Evolutionary conservation across 345 rosid species (phyloP).

Genomic region (Arabidopsis suecica): DNA sequence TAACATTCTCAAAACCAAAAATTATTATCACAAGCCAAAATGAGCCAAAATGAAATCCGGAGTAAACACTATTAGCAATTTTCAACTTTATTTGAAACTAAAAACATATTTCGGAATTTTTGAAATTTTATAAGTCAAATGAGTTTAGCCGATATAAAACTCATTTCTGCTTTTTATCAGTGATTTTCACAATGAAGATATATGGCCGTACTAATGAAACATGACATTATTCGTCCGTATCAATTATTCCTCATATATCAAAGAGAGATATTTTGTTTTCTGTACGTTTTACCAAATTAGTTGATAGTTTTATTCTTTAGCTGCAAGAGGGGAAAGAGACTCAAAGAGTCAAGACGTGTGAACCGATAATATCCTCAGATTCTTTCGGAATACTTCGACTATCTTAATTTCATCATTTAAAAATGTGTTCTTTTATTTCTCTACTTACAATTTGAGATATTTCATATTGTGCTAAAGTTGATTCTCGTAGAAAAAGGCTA

Average conservation of each 20-base stretch:
- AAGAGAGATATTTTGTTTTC: slow-evolving; percentile 7
- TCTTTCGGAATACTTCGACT: slow-evolving; percentile 16
- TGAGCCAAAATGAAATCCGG: background rate
- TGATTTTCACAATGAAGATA: background rate
- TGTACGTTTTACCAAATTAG: slow-evolving; percentile 13
- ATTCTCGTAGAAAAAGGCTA: slow-evolving; percentile 9
- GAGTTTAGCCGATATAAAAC: background rate
- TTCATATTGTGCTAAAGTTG: slow-evolving; percentile 3
- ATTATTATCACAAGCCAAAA: background rate
- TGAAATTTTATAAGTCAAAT: background rate
- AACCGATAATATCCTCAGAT: slow-evolving; percentile 19
- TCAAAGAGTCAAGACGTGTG: slow-evolving; percentile 13
- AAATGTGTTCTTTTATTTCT: slow-evolving; percentile 11
- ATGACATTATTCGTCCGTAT: slow-evolving; percentile 27
- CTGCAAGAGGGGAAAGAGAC: slow-evolving; percentile 29
- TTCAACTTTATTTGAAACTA: background rate
- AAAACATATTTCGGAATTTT: background rate
- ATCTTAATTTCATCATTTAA: background rate
- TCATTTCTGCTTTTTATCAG: background rate
- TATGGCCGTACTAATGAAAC: slow-evolving; percentile 1
- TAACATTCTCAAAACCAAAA: background rate
- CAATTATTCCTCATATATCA: slow-evolving; percentile 19
- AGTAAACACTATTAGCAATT: background rate
- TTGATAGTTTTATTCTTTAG: slow-evolving; percentile 23
- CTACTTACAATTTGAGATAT: background rate